Evolutionary conservation across 225 moss, liverwort and hornwort genomes (phyloP).

Genomic region (Polytrichum formosum): DNA sequence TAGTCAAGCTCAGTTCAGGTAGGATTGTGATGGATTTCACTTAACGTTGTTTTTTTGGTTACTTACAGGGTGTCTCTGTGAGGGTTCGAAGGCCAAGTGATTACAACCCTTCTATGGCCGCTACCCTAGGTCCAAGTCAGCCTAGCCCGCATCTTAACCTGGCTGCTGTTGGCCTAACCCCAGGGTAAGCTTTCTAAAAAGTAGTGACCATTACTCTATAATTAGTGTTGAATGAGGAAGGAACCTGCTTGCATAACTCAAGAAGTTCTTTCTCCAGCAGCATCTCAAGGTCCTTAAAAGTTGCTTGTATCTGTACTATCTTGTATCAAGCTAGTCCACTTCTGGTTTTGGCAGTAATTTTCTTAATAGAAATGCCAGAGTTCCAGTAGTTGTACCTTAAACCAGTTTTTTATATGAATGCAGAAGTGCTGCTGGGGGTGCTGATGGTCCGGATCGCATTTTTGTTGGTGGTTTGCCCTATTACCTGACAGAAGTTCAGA

Average conservation of each 20-base stretch:
- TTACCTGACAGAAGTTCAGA: constrained; percentile 91
- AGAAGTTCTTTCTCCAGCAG: too few species aligned
- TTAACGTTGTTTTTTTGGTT: too few species aligned
- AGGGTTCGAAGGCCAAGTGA: constrained; percentile 99
- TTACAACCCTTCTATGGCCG: constrained; percentile 99
- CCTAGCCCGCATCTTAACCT: constrained; percentile 94
- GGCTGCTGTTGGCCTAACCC: constrained; percentile 92
- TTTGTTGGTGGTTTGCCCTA: constrained; percentile 98
- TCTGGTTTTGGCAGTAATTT: too few species aligned
- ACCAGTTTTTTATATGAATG: constrained; percentile 8
- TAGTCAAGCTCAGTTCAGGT: too few species aligned
- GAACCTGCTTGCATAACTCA: too few species aligned
- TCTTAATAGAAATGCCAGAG: too few species aligned
- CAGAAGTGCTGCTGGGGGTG: constrained; percentile 91
- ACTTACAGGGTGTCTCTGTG: constrained; percentile 83
- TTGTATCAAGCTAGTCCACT: too few species aligned
- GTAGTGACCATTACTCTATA: not conserved
- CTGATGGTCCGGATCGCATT: constrained; percentile 97
- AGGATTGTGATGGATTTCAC: too few species aligned
- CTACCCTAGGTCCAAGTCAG: constrained; percentile 97
- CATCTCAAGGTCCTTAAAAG: too few species aligned
- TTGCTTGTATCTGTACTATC: too few species aligned
- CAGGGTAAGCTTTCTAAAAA: constrained; percentile 57
- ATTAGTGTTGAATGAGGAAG: not conserved
- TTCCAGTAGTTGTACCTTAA: not conserved